Base-by-base conservation (phyloP, 2,329 filamentous ascomycete genomes). In the Aureobasidium vineae region DNA sequence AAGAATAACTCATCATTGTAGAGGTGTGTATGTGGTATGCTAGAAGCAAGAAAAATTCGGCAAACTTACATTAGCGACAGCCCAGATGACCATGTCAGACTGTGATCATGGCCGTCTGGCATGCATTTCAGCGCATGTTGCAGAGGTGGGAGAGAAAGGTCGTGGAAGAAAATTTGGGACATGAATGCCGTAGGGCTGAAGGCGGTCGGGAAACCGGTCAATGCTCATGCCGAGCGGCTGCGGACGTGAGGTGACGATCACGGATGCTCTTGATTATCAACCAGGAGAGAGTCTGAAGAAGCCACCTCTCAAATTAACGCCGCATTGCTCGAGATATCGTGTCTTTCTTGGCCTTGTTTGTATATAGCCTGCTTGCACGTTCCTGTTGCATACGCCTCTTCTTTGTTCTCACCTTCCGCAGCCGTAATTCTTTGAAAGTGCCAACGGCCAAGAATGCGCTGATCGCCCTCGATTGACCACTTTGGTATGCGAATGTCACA, bases 1-100 rank as follows among this genome's bases (percentile, higher is more conserved):
- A 72, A 54, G 70, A 71, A 69, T 66, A 71, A 72, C 69, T 77
- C 75, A 77, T 77, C 75, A 73, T 76, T 72, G 71, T 69, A 70
- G 52, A 45, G 56, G 19, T 38, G 26, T 26, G 47, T 53, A 50
- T 61, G 13, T 45, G 38, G 11, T 33, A 31, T 59, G 54, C 54
- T 33, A 21, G 16, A 10, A 63, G 7, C 45, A 52, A 59, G 36
- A 57, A 63, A 21, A 36, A 31, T 15, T 10, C 28, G 67, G 45
- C 21, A 33, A 33, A 61, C 43, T 53, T 68, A 61, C 68, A 68
- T 68, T 60, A 41, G 11, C 19, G 50, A 50, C 28, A 63, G 26
- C 56, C 41, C 57, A 61, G 57, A 61, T 1, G 57, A 19, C 33
- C 59, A 23, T 28, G 33, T 26, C 43, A 28, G 13, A 36, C 6